phyloP scores from a whole-genome alignment of 345 rosid genomes.

The Geranium rotundifolium region DNA sequence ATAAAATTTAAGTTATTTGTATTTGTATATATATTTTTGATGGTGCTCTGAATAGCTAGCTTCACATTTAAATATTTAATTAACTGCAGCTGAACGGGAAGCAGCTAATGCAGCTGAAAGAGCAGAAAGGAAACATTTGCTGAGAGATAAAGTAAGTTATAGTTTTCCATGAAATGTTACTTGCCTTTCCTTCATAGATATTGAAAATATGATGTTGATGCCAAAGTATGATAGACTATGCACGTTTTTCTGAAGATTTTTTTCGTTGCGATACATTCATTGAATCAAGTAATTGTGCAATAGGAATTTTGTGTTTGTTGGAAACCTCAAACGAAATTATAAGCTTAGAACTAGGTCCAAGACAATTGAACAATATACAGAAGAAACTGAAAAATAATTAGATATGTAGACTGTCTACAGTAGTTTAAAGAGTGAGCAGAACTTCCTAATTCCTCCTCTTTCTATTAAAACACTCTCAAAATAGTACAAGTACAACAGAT shows the following conservation, averaged over 20 bases:
- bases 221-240: background rate
- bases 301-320: no score
- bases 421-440: no score
- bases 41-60: background rate
- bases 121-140: conserved; percentile 74
- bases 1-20: background rate
- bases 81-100: conserved; percentile 79
- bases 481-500: no score
- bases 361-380: no score
- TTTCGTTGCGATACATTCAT: background rate
- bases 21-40: background rate
- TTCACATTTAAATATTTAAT: conserved; percentile 6
- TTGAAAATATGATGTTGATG: background rate
- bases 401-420: no score
- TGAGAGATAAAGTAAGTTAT: conserved; percentile 71
- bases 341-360: no score
- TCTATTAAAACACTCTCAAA: no score
- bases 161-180: conserved; percentile 1
- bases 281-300: no score
- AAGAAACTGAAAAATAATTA: no score
- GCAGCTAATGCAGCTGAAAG: conserved; percentile 82
- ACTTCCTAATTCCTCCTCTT: no score
- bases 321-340: no score
- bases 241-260: background rate
- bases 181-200: background rate